A percentile compares a stretch with the other conserved stretches of the same genome.
Evolutionary conservation across 768 basidiomycete species (phyloP).

Genomic region (Termitomyces sp.): DNA sequence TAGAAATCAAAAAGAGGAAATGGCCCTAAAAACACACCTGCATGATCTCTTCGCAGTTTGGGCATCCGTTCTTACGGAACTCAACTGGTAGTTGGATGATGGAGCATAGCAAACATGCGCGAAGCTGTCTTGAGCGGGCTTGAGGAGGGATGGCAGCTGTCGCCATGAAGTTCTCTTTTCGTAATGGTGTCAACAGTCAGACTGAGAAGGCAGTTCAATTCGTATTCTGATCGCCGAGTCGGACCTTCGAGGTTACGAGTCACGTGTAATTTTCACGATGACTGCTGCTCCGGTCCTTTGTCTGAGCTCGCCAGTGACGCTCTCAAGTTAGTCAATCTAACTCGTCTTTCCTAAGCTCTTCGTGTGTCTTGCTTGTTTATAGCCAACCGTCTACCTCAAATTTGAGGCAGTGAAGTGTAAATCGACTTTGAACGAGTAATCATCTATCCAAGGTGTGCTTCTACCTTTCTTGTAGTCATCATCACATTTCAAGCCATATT

Average conservation of each 20-base stretch:
- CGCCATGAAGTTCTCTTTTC: conserved; percentile 4
- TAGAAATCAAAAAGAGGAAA: neutral
- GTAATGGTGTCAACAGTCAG: too few species aligned
- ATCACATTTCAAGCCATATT: neutral
- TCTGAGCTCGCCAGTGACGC: neutral
- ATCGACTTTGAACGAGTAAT: neutral
- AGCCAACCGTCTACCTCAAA: neutral
- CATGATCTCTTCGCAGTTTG: conserved; percentile 95
- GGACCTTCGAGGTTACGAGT: neutral
- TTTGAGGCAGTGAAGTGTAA: neutral
- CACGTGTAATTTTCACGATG: conserved; percentile 1
- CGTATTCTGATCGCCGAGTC: neutral
- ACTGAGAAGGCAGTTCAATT: too few species aligned
- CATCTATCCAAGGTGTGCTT: neutral
- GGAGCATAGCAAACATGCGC: conserved; percentile 93
- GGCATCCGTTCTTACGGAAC: conserved; percentile 84
- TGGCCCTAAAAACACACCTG: conserved; percentile 48
- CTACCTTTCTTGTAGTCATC: neutral
- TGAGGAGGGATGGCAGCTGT: conserved; percentile 44
- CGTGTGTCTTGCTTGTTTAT: neutral
- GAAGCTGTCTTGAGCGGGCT: conserved; percentile 66
- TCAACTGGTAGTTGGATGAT: conserved; percentile 81
- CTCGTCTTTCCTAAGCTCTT: neutral
- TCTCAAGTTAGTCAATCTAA: neutral
- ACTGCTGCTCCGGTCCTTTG: neutral